phyloP scores from a whole-genome alignment of 371 early-diverging fungal genomes.

The Syncephalastrum racemosum region DNA sequence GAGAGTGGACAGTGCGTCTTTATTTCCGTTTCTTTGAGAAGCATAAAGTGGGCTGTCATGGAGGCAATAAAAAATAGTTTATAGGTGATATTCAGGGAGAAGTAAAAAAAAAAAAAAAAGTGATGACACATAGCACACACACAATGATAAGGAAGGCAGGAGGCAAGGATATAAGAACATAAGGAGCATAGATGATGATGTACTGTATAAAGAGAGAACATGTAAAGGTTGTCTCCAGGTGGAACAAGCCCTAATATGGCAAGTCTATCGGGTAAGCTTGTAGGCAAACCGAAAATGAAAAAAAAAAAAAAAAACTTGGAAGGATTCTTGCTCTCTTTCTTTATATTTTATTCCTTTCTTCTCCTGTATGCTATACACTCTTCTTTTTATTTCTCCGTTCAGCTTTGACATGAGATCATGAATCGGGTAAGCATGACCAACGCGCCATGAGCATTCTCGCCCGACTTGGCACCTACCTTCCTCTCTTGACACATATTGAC shows the following conservation, averaged over 20 bases:
- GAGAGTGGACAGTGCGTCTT: no score
- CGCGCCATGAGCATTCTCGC: not conserved
- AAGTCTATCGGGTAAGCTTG: not conserved
- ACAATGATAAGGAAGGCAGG: not conserved
- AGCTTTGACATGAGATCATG: conserved; percentile 3
- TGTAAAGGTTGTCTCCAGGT: not conserved
- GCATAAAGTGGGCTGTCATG: no score
- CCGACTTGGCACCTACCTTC: not conserved
- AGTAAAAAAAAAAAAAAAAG: no score
- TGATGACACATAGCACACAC: no score
- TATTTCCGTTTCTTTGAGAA: no score
- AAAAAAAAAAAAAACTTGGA: not conserved
- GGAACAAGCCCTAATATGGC: not conserved
- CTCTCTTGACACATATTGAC: not conserved
- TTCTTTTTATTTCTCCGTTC: conserved; percentile 4
- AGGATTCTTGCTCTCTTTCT: not conserved
- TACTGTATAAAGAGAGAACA: not conserved
- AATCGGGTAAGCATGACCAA: conserved; percentile 3
- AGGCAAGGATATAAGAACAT: not conserved
- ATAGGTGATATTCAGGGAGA: no score
- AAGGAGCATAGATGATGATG: not conserved
- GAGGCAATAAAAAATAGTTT: no score
- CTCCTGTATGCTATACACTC: not conserved
- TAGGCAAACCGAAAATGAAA: no score
- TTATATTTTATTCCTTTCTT: not conserved